Base-by-base conservation (phyloP, 805 yeast species). In the Starmerella gropengiesseri region DNA sequence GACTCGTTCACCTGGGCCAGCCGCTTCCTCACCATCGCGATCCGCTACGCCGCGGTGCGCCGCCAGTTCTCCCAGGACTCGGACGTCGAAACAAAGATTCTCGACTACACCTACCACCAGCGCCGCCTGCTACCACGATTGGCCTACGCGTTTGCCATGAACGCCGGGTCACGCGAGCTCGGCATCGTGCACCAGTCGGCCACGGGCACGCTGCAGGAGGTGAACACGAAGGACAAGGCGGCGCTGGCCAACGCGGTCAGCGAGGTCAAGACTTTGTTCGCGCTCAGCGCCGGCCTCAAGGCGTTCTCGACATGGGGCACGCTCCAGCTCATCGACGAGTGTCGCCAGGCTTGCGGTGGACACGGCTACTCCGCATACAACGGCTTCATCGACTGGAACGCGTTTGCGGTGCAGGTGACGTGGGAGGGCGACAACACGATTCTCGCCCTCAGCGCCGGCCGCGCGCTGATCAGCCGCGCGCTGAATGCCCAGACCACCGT, bases 381-480 rank as follows among this genome's bases (percentile, higher is more conserved):
- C 51, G 94, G 87, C 2, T 82, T 87, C 59, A 73, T 73, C 49
- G 96, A 87, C 61, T 89, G 94, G 84, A 46, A 29, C 18, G 47
- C 50, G 11, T 46, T 46, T 21, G 95, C 82, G n/a, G 95, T 87
- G 31, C 95, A 87, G 66, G 86, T 95, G 64, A 87, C 96, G 16
- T 87, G 96, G 96, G 96, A 87, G 67, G 96, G 96, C 62, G 96
- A 87, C 63, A 87, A 87, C 67, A 86, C 78, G 56, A 80, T 87
- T 33, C 69, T 87, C 50, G 81, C 86, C 2, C 75, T 84, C 62
- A 78, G 85, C 41, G 75, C 85, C 46, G 96, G 95, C 45, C 78
- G 89, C 60, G 75, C 91, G 20, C 67, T 79, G 30, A 66, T 78
- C 49, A 73, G 72, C 44, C 66, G 69, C 55, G 68, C 70, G n/a